These are phyloP conservation scores for Pistacia vera DNA, from an alignment of 345 rosid genomes.

Conservation along the genomic window DNA sequence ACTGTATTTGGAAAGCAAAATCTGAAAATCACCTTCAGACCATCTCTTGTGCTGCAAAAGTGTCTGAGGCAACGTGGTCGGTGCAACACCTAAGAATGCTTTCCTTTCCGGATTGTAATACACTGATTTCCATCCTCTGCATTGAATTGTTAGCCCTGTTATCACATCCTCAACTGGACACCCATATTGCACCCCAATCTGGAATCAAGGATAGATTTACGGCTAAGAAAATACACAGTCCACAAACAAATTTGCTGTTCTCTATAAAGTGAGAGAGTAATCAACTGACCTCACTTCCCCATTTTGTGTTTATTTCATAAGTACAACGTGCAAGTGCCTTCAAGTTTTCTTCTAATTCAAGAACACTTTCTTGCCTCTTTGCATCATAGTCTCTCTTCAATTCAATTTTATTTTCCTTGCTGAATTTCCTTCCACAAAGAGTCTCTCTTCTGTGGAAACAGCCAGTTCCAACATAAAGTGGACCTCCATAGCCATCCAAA, in stretches of 20 bases:
- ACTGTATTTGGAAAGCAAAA: conserved; percentile 56
- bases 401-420: conserved; percentile 20
- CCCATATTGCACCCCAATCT: conserved; percentile 82
- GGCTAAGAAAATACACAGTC: background rate
- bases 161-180: conserved; percentile 78
- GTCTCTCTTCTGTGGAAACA: conserved; percentile 82
- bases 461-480: conserved; percentile 66
- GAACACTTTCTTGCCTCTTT: conserved; percentile 15
- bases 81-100: conserved; percentile 65
- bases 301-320: conserved; percentile 51
- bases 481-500: conserved; percentile 72
- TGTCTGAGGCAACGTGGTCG: conserved; percentile 55
- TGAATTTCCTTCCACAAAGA: conserved; percentile 49
- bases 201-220: conserved; percentile 21
- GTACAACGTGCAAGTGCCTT: conserved; percentile 60
- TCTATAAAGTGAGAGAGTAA: background rate
- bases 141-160: conserved; percentile 71
- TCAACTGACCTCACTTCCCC: conserved; percentile 72
- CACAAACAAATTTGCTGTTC: background rate
- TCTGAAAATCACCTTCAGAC: conserved; percentile 79
- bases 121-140: conserved; percentile 75
- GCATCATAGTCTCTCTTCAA: conserved; percentile 23
- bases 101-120: conserved; percentile 50
- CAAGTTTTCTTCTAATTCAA: conserved; percentile 30
- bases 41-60: conserved; percentile 79